These are phyloP conservation scores for Mycena indigotica DNA, from an alignment of 768 basidiomycete genomes.

Conservation along the genomic window DNA sequence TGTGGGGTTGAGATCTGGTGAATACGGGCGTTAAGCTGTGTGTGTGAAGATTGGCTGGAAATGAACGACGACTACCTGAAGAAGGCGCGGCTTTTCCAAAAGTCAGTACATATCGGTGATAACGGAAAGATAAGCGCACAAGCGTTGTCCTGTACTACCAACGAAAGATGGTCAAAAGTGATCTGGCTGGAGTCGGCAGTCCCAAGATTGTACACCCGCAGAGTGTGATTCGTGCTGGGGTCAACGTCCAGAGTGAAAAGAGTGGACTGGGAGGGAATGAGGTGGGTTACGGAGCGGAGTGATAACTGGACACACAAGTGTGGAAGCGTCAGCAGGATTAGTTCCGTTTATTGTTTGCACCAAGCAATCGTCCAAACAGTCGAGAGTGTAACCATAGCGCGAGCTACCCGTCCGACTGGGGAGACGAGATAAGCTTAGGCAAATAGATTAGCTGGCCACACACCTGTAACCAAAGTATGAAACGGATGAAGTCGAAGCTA, in stretches of 20 bases:
- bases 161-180: conserved; percentile 28
- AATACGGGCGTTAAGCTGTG: neutral
- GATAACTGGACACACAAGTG: conserved; percentile 1
- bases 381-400: conserved; percentile 32
- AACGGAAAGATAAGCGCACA: neutral
- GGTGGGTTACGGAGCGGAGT: no score
- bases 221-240: conserved; percentile 24
- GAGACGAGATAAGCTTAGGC: neutral
- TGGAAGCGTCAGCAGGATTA: conserved; percentile 24
- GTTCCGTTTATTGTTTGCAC: conserved; percentile 25
- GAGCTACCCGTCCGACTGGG: conserved; percentile 23
- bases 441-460: neutral
- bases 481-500: conserved; percentile 29
- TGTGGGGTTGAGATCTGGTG: neutral
- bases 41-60: no score
- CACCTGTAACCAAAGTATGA: conserved; percentile 31
- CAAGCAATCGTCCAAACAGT: conserved; percentile 22
- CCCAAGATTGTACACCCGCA: conserved; percentile 30
- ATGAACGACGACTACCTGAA: neutral
- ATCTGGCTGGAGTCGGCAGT: conserved; percentile 26
- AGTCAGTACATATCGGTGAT: neutral
- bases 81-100: neutral
- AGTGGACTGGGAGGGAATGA: conserved; percentile 20
- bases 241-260: conserved; percentile 33
- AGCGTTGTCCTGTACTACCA: conserved; percentile 17